phyloP scores from a whole-genome alignment of 805 yeast species.

The Starmerella stigmatis region DNA sequence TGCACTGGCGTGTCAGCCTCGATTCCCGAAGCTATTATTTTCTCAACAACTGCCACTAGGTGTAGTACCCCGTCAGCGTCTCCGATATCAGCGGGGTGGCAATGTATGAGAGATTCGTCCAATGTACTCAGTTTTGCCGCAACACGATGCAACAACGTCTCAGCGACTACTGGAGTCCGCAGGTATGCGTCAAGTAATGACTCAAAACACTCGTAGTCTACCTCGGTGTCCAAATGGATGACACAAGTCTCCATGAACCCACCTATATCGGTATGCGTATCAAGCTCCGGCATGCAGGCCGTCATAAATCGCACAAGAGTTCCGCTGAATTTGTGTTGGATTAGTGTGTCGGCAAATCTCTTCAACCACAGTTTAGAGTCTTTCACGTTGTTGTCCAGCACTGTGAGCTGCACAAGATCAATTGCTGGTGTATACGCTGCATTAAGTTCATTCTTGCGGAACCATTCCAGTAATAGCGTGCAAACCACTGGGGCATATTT shows the following conservation, averaged over 20 bases:
- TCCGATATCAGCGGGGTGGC: conserved; percentile 6
- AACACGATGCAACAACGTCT: conserved; percentile 5
- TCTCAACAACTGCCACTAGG: conserved; percentile 10
- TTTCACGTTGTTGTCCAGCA: conserved; percentile 12
- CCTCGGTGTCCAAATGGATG: conserved; percentile 10
- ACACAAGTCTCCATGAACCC: conserved; percentile 9
- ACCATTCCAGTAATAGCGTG: conserved; percentile 19
- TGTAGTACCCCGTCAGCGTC: conserved; percentile 9
- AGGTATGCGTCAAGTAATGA: conserved; percentile 13
- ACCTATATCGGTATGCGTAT: conserved; percentile 5
- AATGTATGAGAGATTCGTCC: background rate
- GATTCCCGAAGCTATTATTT: conserved; percentile 7
- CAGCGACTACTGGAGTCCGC: conserved; percentile 9
- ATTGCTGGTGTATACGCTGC: conserved; percentile 11
- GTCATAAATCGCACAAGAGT: conserved; percentile 14
- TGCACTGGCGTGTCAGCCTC: background rate
- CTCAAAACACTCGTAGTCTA: conserved; percentile 17
- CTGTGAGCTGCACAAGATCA: conserved; percentile 17
- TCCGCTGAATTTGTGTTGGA: conserved; percentile 4
- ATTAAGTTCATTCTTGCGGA: conserved; percentile 8
- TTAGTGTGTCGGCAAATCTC: conserved; percentile 14
- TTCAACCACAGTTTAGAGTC: conserved; percentile 20
- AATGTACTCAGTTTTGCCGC: background rate
- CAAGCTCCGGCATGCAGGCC: conserved; percentile 14
- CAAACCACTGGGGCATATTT: conserved; percentile 12